Evolutionary conservation across 768 basidiomycete species (phyloP), one percentile per base, ranked within the genome.

Genomic region (Tremella mesenterica): DNA sequence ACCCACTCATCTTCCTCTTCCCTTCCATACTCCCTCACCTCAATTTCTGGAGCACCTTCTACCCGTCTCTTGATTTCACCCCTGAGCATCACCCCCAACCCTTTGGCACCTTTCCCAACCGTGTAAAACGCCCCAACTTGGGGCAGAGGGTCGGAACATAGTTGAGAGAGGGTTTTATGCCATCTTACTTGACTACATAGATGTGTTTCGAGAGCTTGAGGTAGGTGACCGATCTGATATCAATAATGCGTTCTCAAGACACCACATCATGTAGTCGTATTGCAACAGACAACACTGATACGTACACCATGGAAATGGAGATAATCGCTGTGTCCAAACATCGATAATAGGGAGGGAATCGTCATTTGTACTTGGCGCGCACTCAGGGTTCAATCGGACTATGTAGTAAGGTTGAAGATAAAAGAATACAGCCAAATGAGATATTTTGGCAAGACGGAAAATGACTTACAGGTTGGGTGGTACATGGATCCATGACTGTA

Each of bases 51-150:
- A 8, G 56, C 56, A 0, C 60, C 65, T 6, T 53, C 41, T 18
- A 52, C 47, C 50, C 61, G 28, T 43, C 56, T 53, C 48, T 57
- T 61, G 27, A 68, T 53, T 34, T 72, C 70, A 12, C 64, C 61
- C 18, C 63, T 47, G 33, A 72, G 55, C 60, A 67, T 67, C 20
- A 70, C 63, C 0, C 70, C 70, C 7, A 72, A 41, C 0, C 70
- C 70, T 41, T 64, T 64, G 1, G 70, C 67, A n/a, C 70, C 70
- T 48, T 57, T 58, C 1, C 70, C 70, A 27, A 72, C 63, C 4
- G 66, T 70, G 16, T 54, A 38, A 50, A 72, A 67, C 1, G 55
- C 21, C 4, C 47, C 30, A 12, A 65, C 58, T 5, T 44, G 51
- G 3, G 62, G 60, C 39, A 48, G 23, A 18, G 50, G 54, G 25